phyloP scores from a whole-genome alignment of 2,329 filamentous ascomycete genomes.

The Arthrobotrys pseudoclavata region DNA sequence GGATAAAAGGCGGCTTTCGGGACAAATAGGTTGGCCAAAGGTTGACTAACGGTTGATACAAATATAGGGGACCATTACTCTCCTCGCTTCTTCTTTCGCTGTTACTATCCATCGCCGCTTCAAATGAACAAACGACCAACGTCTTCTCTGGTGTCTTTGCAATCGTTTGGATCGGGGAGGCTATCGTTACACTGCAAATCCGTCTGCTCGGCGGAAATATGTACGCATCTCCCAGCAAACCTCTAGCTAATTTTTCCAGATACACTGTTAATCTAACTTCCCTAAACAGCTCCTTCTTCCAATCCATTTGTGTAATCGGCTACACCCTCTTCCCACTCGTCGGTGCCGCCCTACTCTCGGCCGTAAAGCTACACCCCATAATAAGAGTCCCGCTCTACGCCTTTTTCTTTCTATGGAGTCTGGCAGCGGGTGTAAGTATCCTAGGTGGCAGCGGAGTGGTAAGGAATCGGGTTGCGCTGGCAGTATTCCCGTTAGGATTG shows the following conservation, averaged over 20 bases:
- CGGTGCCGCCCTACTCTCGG: conserved; percentile 89
- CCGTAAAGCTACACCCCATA: conserved; percentile 82
- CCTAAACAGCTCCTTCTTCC: conserved; percentile 85
- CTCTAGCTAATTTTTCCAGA: neutral
- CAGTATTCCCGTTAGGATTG: conserved; percentile 93
- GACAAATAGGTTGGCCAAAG: conserved; percentile 22
- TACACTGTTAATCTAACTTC: conserved; percentile 60
- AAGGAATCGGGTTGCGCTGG: conserved; percentile 91
- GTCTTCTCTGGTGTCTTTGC: conserved; percentile 98
- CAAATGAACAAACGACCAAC: conserved; percentile 82
- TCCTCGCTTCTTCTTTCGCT: conserved; percentile 92
- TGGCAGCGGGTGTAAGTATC: conserved; percentile 96
- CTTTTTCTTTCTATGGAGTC: conserved; percentile 88
- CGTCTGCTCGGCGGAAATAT: conserved; percentile 96
- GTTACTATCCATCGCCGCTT: conserved; percentile 85
- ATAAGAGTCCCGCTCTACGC: conserved; percentile 91
- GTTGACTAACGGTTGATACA: conserved; percentile 33
- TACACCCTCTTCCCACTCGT: conserved; percentile 98
- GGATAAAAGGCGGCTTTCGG: conserved; percentile 16
- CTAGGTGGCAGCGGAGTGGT: conserved; percentile 94
- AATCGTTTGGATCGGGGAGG: conserved; percentile 96
- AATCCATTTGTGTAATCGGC: conserved; percentile 97
- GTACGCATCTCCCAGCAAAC: conserved; percentile 72
- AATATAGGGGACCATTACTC: conserved; percentile 83
- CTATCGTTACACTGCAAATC: conserved; percentile 97